Conservation (phyloP, 331 rosid species). For the Cydonia oblonga region DNA sequence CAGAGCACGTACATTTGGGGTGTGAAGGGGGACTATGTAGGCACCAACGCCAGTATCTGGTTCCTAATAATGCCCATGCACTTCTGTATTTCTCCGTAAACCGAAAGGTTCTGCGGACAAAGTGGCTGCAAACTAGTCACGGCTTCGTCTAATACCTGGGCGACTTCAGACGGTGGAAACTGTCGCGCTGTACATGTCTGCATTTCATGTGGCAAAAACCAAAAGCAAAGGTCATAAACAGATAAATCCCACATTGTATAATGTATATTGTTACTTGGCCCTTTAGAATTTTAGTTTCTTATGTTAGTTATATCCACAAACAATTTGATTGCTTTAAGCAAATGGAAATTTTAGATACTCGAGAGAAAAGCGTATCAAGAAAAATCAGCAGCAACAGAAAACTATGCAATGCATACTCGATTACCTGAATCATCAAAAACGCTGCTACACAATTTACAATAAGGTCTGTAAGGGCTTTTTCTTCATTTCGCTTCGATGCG, state of each 20-base stretch:
- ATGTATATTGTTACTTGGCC: too few relatives aligned
- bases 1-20: neutral
- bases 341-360: neutral
- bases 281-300: too few relatives aligned
- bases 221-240: neutral
- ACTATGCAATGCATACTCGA: neutral
- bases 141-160: conserved; percentile 75
- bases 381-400: neutral
- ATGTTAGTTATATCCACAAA: too few relatives aligned
- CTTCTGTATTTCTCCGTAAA: conserved; percentile 73
- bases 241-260: neutral
- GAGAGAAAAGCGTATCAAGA: neutral
- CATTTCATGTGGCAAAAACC: conserved; percentile 24
- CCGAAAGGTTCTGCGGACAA: conserved; percentile 59
- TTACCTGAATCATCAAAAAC: conserved; percentile 1
- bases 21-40: conserved; percentile 26
- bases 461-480: conserved; percentile 66
- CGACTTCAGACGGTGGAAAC: conserved; percentile 84
- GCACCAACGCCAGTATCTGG: conserved; percentile 83
- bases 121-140: conserved; percentile 64
- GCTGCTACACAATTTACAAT: conserved; percentile 79
- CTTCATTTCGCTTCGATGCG: conserved; percentile 41
- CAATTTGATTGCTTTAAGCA: neutral
- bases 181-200: conserved; percentile 96
- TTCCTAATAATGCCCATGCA: conserved; percentile 90